Conservation (phyloP, 768 basidiomycete species). For the Arthromyces matolae region DNA sequence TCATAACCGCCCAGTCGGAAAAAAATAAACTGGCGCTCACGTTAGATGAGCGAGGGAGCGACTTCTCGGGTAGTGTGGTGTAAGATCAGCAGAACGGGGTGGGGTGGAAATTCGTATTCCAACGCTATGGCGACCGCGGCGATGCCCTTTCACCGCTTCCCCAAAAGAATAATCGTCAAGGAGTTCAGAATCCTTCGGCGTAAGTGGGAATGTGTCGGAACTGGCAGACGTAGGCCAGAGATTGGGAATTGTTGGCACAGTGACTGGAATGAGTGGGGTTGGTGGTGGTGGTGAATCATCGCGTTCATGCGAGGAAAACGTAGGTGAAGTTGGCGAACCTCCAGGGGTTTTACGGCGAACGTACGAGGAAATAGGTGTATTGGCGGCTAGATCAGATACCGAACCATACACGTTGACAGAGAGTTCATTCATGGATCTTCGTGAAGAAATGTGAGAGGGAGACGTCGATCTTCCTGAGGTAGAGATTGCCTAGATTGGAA, state of each 20-base stretch:
- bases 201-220: constrained; percentile 40
- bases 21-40: constrained; percentile 10
- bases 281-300: constrained; percentile 36
- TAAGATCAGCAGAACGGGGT: constrained; percentile 29
- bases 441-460: constrained; percentile 40
- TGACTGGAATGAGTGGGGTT: constrained; percentile 45
- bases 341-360: constrained; percentile 78
- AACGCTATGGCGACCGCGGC: constrained; percentile 34
- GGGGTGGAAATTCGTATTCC: constrained; percentile 45
- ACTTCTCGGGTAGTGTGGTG: constrained; percentile 27
- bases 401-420: constrained; percentile 48
- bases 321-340: constrained; percentile 65
- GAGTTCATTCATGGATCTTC: constrained; percentile 42
- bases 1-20: constrained; percentile 11
- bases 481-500: constrained; percentile 32
- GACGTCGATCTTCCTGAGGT: constrained; percentile 36
- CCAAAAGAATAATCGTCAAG: constrained; percentile 20
- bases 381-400: constrained; percentile 49
- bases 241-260: constrained; percentile 62
- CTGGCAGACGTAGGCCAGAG: constrained; percentile 43
- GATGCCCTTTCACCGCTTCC: constrained; percentile 26
- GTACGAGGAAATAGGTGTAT: constrained; percentile 77
- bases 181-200: constrained; percentile 34
- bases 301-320: constrained; percentile 50
- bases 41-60: constrained; percentile 27